phyloP scores from a whole-genome alignment of 148 eudicot genomes.

The Nepenthes gracilis region DNA sequence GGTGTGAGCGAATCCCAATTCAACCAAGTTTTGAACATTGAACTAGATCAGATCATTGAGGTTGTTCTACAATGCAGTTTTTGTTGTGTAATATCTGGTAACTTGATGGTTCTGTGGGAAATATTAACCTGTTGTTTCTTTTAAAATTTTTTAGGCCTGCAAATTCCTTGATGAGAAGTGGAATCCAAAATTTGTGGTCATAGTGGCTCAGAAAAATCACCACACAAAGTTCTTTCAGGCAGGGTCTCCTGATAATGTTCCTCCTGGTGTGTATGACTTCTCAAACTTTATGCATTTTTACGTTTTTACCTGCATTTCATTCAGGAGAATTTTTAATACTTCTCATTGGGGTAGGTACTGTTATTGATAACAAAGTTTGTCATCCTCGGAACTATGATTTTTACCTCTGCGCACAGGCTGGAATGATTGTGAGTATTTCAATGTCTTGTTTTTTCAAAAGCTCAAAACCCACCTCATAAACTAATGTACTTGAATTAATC shows the following conservation, averaged over 20 bases:
- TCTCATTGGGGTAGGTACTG: slow-evolving; percentile 44
- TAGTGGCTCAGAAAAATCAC: slow-evolving; percentile 86
- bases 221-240: slow-evolving; percentile 85
- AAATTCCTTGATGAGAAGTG: slow-evolving; percentile 82
- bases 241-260: slow-evolving; percentile 74
- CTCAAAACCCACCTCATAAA: no score
- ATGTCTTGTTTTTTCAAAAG: background rate
- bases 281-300: background rate
- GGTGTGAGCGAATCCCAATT: slow-evolving; percentile 91
- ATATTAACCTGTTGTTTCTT: background rate
- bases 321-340: background rate
- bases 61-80: slow-evolving; percentile 9
- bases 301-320: background rate
- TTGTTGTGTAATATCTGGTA: background rate
- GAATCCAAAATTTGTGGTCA: slow-evolving; percentile 68
- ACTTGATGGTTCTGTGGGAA: background rate
- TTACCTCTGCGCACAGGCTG: slow-evolving; percentile 88
- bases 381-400: slow-evolving; percentile 89
- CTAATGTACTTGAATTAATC: no score
- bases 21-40: slow-evolving; percentile 83
- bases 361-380: slow-evolving; percentile 77
- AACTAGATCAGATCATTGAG: slow-evolving; percentile 77
- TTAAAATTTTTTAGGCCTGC: slow-evolving; percentile 35
- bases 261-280: slow-evolving; percentile 43
- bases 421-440: slow-evolving; percentile 70